A percentile compares a stretch with the other conserved stretches of the same genome.
Evolutionary conservation across 345 rosid species (phyloP).

Genomic region (Melaleuca alternifolia): DNA sequence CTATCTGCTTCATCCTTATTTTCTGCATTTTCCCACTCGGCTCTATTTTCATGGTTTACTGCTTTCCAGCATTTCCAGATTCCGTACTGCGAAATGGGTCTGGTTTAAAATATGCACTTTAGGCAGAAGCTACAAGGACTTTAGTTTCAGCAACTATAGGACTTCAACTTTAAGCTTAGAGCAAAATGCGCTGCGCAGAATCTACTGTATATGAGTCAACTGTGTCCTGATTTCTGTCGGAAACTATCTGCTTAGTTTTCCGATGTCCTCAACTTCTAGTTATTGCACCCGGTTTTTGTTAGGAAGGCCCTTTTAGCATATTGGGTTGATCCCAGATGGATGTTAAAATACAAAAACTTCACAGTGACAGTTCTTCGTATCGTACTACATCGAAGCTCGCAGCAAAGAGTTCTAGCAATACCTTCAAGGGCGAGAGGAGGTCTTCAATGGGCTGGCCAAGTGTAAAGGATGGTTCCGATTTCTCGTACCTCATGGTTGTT

Average conservation of each 20-base stretch:
- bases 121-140: neutral
- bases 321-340: neutral
- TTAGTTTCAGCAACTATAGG: neutral
- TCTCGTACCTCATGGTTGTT: slow-evolving; percentile 78
- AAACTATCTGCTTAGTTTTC: neutral
- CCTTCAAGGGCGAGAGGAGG: neutral
- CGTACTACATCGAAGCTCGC: neutral
- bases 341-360: neutral
- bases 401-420: neutral
- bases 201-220: neutral
- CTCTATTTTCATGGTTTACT: neutral
- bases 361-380: neutral
- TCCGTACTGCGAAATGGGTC: neutral
- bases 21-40: neutral
- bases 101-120: neutral
- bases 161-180: neutral
- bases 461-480: slow-evolving; percentile 85
- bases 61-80: neutral
- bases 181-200: neutral
- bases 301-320: neutral
- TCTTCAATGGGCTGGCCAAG: slow-evolving; percentile 38
- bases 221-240: neutral
- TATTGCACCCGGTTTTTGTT: neutral
- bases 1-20: neutral
- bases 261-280: neutral